Evolutionary conservation across 208 protist species (phyloP), one percentile per base, ranked within the genome.

Genomic region (Crithidia mellificae): DNA sequence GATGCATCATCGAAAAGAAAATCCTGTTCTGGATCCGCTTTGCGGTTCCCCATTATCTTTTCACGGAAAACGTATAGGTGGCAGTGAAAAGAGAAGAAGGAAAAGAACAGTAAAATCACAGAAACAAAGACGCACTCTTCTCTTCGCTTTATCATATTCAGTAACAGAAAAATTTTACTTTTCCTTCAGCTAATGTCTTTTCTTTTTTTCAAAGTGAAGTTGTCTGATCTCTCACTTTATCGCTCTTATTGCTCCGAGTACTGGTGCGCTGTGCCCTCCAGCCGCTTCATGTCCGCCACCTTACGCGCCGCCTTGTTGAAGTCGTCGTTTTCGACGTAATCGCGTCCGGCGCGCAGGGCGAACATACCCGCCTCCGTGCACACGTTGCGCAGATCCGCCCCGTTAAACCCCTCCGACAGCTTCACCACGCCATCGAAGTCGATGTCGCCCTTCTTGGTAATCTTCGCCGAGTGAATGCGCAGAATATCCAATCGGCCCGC

Each of bases 301-400:
- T 99, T 99, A 46, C 98, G 90, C 17, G 96, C 97, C 32, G 98
- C 99, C 81, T 99, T 99, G 86, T 99, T 99, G 74, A 99, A 99
- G 78, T 99, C 99, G 57, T 99, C 97, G 71, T 98, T 92, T 58
- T 98, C 97, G 17, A 98, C 88, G 78, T 98, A 99, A 77, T 99
- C 98, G 51, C 98, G 88, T 32, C 98, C 96, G 0, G 80, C 97
- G 47, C 98, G 91, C 53, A 99, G 96, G 36, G 98, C 98, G 77
- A 99, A 99, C 96, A 99, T 99, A 63, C 98, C 99, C 2, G 98
- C 98, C 88, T 99, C 98, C 2, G 98, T 99, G 82, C 98, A 99
- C 41, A 99, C 94, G 74, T 99, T 99, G 6, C 91, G 84, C 38
- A 99, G 68, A 87, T 99, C 99, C 0, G 99, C 98, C 5, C 98